These are phyloP conservation scores for Chrysosporium keratinophilum DNA, from an alignment of 2,329 filamentous ascomycete genomes.

Conservation along the genomic window DNA sequence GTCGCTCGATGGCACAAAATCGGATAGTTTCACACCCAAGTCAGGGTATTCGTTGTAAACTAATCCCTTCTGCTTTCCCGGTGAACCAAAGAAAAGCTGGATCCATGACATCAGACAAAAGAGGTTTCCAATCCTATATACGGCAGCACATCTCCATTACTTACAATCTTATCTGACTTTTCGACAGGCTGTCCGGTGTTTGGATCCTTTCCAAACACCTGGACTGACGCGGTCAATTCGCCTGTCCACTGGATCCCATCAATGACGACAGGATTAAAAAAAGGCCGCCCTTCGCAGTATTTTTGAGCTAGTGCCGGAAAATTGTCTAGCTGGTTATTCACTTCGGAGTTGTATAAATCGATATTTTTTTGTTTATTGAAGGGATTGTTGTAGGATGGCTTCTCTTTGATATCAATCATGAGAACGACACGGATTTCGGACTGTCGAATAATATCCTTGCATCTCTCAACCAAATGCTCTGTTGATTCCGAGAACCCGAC, in stretches of 20 bases:
- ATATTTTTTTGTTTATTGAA: not conserved
- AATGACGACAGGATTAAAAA: not conserved
- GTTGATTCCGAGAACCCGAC: not conserved
- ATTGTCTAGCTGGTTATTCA: not conserved
- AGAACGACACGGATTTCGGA: not conserved
- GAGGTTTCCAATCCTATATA: not conserved
- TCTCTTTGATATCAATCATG: not conserved
- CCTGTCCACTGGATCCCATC: not conserved
- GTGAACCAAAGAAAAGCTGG: not conserved
- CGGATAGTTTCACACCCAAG: not conserved
- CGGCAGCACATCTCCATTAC: not conserved
- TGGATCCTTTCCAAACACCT: not conserved
- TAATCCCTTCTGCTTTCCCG: not conserved
- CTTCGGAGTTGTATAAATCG: not conserved
- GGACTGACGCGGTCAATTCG: not conserved
- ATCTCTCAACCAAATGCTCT: not conserved
- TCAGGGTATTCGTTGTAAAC: not conserved
- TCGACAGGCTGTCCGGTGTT: not conserved
- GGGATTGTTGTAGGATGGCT: not conserved
- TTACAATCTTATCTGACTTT: not conserved
- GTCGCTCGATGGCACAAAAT: not conserved
- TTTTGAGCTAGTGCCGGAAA: not conserved
- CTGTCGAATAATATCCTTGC: not conserved
- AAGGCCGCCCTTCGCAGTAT: constrained; percentile 3
- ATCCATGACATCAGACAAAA: not conserved